Evolutionary conservation across 164 flowering plant genomes (phyloP).

Genomic region (Tetracentron sinense): DNA sequence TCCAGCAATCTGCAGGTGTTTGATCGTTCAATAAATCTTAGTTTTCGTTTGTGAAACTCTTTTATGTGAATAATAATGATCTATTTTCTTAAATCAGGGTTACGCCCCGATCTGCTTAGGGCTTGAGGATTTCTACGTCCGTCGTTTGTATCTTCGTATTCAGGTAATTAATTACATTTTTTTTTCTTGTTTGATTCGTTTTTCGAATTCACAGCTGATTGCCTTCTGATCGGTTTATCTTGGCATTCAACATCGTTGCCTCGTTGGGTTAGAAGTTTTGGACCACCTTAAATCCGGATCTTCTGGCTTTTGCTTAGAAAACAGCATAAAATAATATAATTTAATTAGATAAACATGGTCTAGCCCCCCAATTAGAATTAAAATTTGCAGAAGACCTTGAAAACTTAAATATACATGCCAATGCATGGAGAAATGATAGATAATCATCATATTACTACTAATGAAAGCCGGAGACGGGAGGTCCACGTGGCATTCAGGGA

Average conservation of each 20-base stretch:
- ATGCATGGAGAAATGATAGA: no score
- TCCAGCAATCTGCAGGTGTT: constrained; percentile 51
- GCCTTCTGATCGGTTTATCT: not conserved
- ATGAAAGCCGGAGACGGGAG: no score
- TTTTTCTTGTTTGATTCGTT: not conserved
- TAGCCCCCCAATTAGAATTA: no score
- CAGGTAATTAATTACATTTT: constrained; percentile 41
- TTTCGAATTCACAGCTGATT: not conserved
- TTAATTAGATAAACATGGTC: no score
- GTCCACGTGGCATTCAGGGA: no score
- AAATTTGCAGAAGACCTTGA: no score
- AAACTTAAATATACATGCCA: no score
- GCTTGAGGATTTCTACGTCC: constrained; percentile 84
- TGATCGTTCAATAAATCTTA: not conserved
- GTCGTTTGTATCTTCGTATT: constrained; percentile 80
- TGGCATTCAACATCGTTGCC: not conserved
- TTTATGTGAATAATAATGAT: not conserved
- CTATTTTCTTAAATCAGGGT: constrained; percentile 13
- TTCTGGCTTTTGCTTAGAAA: no score
- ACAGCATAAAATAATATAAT: no score
- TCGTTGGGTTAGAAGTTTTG: no score
- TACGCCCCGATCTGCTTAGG: constrained; percentile 79
- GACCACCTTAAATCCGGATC: no score
- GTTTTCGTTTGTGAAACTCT: not conserved
- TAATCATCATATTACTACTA: no score